Conservation (phyloP, 1,139 yeast genomes). For the Hyphopichia wangnamkhiaoensis region DNA sequence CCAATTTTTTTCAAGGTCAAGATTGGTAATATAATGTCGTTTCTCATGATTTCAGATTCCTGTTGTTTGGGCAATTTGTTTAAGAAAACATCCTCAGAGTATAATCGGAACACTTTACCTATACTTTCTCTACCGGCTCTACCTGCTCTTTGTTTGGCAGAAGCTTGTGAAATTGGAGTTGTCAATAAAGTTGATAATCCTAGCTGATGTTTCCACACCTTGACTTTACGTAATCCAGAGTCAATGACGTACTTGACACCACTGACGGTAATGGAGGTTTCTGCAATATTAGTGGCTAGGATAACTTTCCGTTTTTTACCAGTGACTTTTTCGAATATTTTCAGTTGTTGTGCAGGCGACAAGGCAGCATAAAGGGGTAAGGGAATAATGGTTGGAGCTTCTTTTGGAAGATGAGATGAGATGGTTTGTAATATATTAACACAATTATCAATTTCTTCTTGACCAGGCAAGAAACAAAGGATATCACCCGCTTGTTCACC, state of each 20-base stretch:
- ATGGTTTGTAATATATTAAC: slow-evolving; percentile 61
- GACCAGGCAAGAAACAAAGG: slow-evolving; percentile 90
- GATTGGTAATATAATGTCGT: slow-evolving; percentile 82
- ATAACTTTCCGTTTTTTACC: slow-evolving; percentile 75
- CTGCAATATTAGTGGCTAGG: slow-evolving; percentile 93
- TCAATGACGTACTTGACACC: slow-evolving; percentile 95
- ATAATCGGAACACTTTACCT: slow-evolving; percentile 87
- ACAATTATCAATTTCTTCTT: slow-evolving; percentile 92
- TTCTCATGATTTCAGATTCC: slow-evolving; percentile 88
- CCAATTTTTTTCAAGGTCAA: slow-evolving; percentile 81
- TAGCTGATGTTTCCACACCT: slow-evolving; percentile 90
- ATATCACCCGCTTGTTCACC: slow-evolving; percentile 87
- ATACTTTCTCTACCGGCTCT: slow-evolving; percentile 96
- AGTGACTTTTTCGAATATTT: slow-evolving; percentile 66
- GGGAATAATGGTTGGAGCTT: slow-evolving; percentile 74
- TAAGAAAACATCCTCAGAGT: slow-evolving; percentile 67
- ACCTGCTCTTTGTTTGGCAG: slow-evolving; percentile 95
- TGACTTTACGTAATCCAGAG: slow-evolving; percentile 87
- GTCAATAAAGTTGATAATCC: slow-evolving; percentile 90
- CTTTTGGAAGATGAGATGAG: slow-evolving; percentile 67
- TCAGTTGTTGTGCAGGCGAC: slow-evolving; percentile 79
- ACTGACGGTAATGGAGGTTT: slow-evolving; percentile 92
- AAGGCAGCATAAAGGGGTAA: slow-evolving; percentile 92
- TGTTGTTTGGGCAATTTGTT: slow-evolving; percentile 68
- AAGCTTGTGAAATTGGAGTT: slow-evolving; percentile 90